These are phyloP conservation scores for Apophysomyces ossiformis DNA, from an alignment of 371 early-diverging fungal genomes.

Conservation along the genomic window DNA sequence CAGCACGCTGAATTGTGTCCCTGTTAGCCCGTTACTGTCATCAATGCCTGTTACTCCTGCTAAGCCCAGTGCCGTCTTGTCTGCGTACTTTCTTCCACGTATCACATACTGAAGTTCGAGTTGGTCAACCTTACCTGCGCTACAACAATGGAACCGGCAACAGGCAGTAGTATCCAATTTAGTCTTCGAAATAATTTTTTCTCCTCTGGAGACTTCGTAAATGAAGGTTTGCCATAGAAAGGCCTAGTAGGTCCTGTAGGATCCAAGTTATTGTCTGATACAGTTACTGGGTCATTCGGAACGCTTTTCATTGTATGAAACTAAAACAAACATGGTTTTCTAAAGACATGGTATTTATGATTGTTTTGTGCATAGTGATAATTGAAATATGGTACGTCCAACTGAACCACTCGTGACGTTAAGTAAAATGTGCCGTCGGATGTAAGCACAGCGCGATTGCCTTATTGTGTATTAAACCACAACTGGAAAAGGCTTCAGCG, in stretches of 20 bases:
- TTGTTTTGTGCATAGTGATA: too few relatives aligned
- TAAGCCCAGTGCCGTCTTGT: conserved; percentile 32
- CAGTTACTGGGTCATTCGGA: too few relatives aligned
- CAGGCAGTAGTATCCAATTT: conserved; percentile 30
- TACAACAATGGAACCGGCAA: conserved; percentile 30
- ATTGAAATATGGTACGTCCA: too few relatives aligned
- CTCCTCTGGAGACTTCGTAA: conserved; percentile 26
- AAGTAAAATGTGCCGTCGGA: too few relatives aligned
- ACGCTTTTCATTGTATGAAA: too few relatives aligned
- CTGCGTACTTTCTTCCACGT: conserved; percentile 25
- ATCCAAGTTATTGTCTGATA: too few relatives aligned
- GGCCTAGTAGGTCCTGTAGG: neutral
- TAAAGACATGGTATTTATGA: too few relatives aligned
- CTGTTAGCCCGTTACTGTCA: conserved; percentile 24
- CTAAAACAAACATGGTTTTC: too few relatives aligned
- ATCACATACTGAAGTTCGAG: neutral
- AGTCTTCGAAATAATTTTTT: conserved; percentile 30
- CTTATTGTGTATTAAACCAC: too few relatives aligned
- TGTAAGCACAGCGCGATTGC: too few relatives aligned
- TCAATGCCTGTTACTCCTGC: conserved; percentile 34
- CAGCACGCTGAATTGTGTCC: conserved; percentile 35
- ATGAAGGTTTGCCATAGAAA: neutral
- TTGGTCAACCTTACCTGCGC: conserved; percentile 25
- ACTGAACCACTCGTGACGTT: too few relatives aligned
- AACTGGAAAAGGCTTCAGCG: too few relatives aligned